Evolutionary conservation across 202 grass and related monocot species (phyloP).

Genomic region (Carex arenaria): DNA sequence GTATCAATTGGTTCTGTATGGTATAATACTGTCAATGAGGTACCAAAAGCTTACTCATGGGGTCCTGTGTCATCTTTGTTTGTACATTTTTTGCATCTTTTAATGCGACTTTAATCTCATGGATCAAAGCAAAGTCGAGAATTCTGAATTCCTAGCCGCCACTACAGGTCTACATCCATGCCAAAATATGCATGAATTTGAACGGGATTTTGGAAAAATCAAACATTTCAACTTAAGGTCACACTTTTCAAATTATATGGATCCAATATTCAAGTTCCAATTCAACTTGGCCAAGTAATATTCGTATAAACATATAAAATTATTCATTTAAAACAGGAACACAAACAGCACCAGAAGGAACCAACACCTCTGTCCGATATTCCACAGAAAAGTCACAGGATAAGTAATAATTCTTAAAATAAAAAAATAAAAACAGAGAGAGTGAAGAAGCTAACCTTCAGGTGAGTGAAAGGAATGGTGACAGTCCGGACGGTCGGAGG

Average conservation of each 20-base stretch:
- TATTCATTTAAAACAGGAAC: background rate
- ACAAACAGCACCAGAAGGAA: background rate
- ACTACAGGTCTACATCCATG: background rate
- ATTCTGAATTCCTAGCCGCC: background rate
- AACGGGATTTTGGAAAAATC: background rate
- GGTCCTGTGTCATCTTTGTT: background rate
- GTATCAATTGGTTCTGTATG: background rate
- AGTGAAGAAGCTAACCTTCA: slow-evolving; percentile 30
- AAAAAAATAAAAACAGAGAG: background rate
- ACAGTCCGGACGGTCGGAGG: slow-evolving; percentile 40
- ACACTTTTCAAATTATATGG: background rate
- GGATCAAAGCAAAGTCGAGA: background rate
- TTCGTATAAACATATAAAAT: background rate
- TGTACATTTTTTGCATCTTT: background rate
- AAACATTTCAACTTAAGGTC: background rate
- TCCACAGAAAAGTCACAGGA: background rate
- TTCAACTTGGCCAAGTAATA: no score
- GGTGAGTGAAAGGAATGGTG: slow-evolving; percentile 65
- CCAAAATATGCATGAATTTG: background rate
- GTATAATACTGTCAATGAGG: background rate
- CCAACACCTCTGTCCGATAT: background rate
- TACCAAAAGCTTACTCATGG: background rate
- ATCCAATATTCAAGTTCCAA: background rate
- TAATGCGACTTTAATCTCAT: background rate
- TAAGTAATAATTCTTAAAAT: background rate